Evolutionary conservation across 2,329 filamentous ascomycete genomes (phyloP).

Genomic region (Ilyonectria robusta): DNA sequence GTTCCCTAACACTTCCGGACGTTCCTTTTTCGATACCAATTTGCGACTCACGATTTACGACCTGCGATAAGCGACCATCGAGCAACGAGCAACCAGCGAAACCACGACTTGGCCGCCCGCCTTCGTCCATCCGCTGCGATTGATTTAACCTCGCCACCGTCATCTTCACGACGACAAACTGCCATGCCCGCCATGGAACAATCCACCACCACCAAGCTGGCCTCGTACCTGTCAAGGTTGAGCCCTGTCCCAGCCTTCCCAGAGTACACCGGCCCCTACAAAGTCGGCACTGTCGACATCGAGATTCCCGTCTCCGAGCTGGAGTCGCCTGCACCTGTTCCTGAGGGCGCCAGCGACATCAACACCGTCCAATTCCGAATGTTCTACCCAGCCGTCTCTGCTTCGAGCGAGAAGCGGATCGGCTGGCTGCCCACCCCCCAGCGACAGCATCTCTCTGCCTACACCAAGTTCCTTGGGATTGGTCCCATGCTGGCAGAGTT

Average conservation of each 20-base stretch:
- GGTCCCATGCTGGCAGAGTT: constrained; percentile 70
- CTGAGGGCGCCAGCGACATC: constrained; percentile 69
- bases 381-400: constrained; percentile 80
- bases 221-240: constrained; percentile 66
- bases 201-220: constrained; percentile 55
- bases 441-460: constrained; percentile 79
- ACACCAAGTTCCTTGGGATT: constrained; percentile 82
- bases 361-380: constrained; percentile 84
- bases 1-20: neutral
- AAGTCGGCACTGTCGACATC: constrained; percentile 80
- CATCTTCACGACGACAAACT: neutral
- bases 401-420: constrained; percentile 70
- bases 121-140: neutral
- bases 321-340: constrained; percentile 66
- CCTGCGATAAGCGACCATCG: neutral
- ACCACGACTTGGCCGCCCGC: neutral
- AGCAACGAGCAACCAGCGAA: neutral
- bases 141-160: constrained; percentile 20
- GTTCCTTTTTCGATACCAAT: neutral
- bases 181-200: constrained; percentile 37
- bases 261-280: constrained; percentile 79
- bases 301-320: constrained; percentile 80
- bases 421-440: constrained; percentile 86
- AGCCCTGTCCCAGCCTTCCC: constrained; percentile 82
- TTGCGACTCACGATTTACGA: neutral